Evolutionary conservation across 495 filamentous ascomycete species (phyloP), one percentile per base, ranked within the genome.

Genomic region (Aspergillus olivimuriae): DNA sequence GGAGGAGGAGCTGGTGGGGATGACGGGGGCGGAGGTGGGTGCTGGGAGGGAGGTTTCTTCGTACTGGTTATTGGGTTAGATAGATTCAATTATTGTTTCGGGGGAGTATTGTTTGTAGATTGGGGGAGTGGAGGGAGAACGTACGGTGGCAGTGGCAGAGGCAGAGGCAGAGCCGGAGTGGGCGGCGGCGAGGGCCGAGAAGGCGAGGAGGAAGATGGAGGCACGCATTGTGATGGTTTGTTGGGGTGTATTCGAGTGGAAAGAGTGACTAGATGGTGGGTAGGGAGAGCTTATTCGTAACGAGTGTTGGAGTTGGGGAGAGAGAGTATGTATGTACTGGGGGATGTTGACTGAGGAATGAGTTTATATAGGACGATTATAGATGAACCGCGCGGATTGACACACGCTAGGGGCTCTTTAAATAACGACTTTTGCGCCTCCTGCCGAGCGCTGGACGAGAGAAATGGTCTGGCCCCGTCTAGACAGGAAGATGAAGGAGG

Each of bases 151-250:
- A 24, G 38, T 44, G 24, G 37, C 19, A 1, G 41, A 18, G 7
- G 68, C 69, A 43, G 64, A 65, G 19, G 58, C 35, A 19, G 67
- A 47, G 52, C 70, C 69, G 15, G 58, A 50, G 55, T 66, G 56
- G 17, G 61, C 66, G 40, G 62, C 34, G 41, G 59, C 69, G 38
- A 71, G 48, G 45, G 66, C 66, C 50, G 66, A 62, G 52, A 72
- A 61, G 45, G 66, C 60, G 44, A 62, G 50, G 55, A 69, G 46
- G 53, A 69, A 33, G 51, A 69, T 46, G 14, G 62, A 59, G 50
- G 50, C 50, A 65, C 61, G 69, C 67, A 73, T 73, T 36, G 39
- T 70, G 61, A 44, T 20, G n/a, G n/a, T n/a, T n/a, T n/a, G n/a
- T n/a, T 8, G 34, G 44, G 38, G 23, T 41, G 16, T 28, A 11